Percentiles rank a stretch among this genome's conserved stretches.
Conservation (phyloP, 2,329 filamentous ascomycete genomes). For the Metarhizium brunneum region DNA sequence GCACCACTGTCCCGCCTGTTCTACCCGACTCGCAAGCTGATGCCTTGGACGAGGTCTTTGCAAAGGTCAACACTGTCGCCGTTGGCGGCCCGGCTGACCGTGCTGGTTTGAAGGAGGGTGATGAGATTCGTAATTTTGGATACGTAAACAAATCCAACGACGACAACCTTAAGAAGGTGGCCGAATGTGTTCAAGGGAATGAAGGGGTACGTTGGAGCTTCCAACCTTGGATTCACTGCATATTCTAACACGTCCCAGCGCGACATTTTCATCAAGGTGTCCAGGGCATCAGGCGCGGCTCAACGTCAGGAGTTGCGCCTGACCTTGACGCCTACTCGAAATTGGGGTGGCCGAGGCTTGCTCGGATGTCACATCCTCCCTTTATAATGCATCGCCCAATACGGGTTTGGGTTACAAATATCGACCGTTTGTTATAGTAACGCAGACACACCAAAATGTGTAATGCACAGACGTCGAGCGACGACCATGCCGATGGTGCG, state of each 20-base stretch:
- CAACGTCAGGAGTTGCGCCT: constrained; percentile 53
- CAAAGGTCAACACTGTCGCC: constrained; percentile 79
- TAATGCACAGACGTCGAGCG: not conserved
- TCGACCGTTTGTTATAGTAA: not conserved
- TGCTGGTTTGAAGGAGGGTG: constrained; percentile 72
- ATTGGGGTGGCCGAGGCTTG: constrained; percentile 87
- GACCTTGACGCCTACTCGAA: constrained; percentile 62
- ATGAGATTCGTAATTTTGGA: constrained; percentile 78
- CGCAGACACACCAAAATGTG: not conserved
- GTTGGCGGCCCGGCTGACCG: constrained; percentile 69
- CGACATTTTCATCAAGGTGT: constrained; percentile 59
- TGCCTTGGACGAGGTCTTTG: constrained; percentile 47
- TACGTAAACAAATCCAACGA: constrained; percentile 77
- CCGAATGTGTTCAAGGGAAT: constrained; percentile 81
- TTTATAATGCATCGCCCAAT: constrained; percentile 33
- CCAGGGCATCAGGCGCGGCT: constrained; percentile 34
- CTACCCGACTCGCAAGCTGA: constrained; percentile 20
- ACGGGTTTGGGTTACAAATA: constrained; percentile 1
- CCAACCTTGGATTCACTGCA: not conserved
- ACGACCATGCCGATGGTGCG: not conserved
- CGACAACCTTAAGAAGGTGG: constrained; percentile 75
- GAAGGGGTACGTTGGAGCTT: constrained; percentile 62
- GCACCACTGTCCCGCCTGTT: constrained; percentile 18
- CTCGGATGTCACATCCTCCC: constrained; percentile 87
- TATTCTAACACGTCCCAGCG: constrained; percentile 39